These are phyloP conservation scores for Zasmidium citrigriseum DNA, from an alignment of 2,329 filamentous ascomycete genomes.

Conservation along the genomic window DNA sequence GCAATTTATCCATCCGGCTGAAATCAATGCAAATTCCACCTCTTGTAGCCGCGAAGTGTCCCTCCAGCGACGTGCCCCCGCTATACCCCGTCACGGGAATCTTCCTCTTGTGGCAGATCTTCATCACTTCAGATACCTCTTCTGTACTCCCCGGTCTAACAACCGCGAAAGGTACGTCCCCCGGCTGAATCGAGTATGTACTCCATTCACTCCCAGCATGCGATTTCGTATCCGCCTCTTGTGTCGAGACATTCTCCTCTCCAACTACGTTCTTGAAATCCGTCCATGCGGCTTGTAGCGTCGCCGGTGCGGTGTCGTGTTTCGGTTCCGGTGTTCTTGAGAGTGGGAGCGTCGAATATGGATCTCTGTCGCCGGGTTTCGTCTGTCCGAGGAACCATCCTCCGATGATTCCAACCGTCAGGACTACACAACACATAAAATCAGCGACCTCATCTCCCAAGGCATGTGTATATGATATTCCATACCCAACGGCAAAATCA, in stretches of 20 bases:
- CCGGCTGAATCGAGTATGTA: conserved; percentile 47
- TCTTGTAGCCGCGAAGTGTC: conserved; percentile 80
- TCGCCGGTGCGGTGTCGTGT: conserved; percentile 58
- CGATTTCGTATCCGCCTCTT: conserved; percentile 53
- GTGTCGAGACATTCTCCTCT: conserved; percentile 63
- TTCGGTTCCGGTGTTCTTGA: conserved; percentile 48
- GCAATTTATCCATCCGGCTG: conserved; percentile 77
- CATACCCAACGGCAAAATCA: conserved; percentile 35
- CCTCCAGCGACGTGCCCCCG: conserved; percentile 86
- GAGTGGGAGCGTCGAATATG: conserved; percentile 60
- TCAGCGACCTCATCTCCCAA: not conserved
- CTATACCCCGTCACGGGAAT: conserved; percentile 88
- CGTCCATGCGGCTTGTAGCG: conserved; percentile 64
- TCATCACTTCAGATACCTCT: conserved; percentile 84
- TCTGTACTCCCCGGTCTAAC: conserved; percentile 77
- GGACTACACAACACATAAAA: conserved; percentile 41
- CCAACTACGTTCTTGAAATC: conserved; percentile 64
- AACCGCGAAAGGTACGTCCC: conserved; percentile 59
- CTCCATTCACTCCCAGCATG: conserved; percentile 67
- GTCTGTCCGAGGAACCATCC: conserved; percentile 59
- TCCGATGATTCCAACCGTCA: conserved; percentile 52
- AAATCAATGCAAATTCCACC: conserved; percentile 88
- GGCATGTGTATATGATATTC: too few species aligned
- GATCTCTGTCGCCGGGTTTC: conserved; percentile 46
- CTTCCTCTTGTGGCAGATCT: conserved; percentile 75